These are phyloP conservation scores for Xylaria sp. DNA, from an alignment of 2,329 filamentous ascomycete species.

Conservation along the genomic window DNA sequence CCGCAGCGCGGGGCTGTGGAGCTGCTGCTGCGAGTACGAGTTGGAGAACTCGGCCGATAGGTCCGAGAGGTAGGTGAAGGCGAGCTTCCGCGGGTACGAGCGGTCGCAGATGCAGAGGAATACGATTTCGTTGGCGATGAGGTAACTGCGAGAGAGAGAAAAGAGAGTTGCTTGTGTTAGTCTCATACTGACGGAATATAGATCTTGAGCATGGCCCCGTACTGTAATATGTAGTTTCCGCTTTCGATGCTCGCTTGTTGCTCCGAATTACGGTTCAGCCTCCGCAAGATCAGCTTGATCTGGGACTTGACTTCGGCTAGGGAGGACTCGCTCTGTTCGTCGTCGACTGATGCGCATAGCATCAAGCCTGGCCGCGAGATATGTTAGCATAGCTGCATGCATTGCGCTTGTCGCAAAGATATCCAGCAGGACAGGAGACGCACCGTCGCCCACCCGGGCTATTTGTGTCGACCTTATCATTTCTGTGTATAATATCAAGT, in stretches of 20 bases:
- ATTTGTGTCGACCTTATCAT: conserved; percentile 97
- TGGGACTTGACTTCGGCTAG: conserved; percentile 90
- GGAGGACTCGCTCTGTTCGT: conserved; percentile 79
- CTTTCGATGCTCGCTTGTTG: conserved; percentile 93
- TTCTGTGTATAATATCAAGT: conserved; percentile 34
- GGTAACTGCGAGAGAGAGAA: conserved; percentile 68
- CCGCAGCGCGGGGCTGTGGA: conserved; percentile 78
- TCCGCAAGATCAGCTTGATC: conserved; percentile 88
- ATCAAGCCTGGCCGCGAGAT: conserved; percentile 77
- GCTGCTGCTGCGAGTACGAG: conserved; percentile 79
- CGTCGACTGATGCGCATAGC: conserved; percentile 93
- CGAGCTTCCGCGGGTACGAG: conserved; percentile 96
- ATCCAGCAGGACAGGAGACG: conserved; percentile 30
- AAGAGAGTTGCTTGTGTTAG: neutral
- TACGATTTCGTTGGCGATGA: conserved; percentile 83
- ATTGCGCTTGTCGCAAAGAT: conserved; percentile 34
- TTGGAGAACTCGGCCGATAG: conserved; percentile 90
- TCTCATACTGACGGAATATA: no score
- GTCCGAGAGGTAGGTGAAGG: conserved; percentile 97
- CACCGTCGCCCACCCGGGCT: conserved; percentile 85
- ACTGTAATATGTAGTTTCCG: conserved; percentile 86
- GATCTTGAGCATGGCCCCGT: conserved; percentile 51
- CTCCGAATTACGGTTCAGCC: conserved; percentile 88
- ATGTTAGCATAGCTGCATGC: conserved; percentile 35
- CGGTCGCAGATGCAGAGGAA: conserved; percentile 95